Conservation (phyloP, 257 asterid species). For the Solanum infundibuliforme region DNA sequence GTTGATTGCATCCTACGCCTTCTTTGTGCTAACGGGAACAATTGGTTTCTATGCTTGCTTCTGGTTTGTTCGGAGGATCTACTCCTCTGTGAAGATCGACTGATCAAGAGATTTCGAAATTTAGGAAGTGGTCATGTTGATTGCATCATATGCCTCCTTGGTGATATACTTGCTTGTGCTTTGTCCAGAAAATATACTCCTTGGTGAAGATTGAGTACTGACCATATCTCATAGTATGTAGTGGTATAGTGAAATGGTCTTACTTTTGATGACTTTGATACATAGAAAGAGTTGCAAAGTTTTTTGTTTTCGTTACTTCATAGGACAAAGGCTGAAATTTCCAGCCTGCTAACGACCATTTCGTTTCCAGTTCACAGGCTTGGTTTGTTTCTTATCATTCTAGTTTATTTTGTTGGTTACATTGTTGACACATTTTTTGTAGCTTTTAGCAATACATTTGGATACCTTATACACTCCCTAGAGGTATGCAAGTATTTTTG, state of each 20-base stretch:
- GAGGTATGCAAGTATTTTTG: too few species aligned
- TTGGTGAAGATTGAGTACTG: neutral
- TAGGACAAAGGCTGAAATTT: neutral
- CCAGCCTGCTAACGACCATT: neutral
- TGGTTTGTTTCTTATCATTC: neutral
- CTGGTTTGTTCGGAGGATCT: conserved; percentile 81
- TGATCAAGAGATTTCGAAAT: conserved; percentile 16
- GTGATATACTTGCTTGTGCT: neutral
- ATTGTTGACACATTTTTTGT: neutral
- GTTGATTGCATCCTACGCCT: conserved; percentile 3
- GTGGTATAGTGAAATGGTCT: neutral
- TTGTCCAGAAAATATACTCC: neutral
- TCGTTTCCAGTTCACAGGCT: neutral
- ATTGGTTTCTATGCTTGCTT: conserved; percentile 83
- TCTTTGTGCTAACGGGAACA: conserved; percentile 60
- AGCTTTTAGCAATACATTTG: neutral
- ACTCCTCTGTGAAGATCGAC: conserved; percentile 81
- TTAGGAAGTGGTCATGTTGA: neutral
- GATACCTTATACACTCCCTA: too few species aligned
- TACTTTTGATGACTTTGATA: neutral
- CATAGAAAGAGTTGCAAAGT: neutral
- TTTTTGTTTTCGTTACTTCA: neutral
- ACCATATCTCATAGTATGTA: neutral
- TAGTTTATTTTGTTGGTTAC: neutral
- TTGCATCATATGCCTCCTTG: neutral